Percentiles rank a stretch among this genome's conserved stretches.
Evolutionary conservation across 2,329 filamentous ascomycete genomes (phyloP).

Genomic region (Trichophyton verrucosum): DNA sequence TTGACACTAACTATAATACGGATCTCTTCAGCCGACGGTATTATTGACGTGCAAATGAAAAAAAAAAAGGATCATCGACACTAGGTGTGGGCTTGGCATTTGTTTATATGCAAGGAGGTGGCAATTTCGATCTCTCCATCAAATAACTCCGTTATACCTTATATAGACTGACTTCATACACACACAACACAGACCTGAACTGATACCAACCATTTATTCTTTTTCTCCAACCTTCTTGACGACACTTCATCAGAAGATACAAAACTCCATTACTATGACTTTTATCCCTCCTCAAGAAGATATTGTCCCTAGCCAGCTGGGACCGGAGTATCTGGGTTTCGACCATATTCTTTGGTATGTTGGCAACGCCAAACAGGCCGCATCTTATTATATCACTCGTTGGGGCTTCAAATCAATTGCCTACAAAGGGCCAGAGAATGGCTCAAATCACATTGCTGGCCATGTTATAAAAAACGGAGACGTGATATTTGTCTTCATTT

Average conservation of each 20-base stretch:
- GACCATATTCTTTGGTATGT: constrained; percentile 90
- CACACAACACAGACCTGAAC: too few relatives aligned
- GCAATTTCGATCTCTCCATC: not conserved
- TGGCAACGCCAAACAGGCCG: constrained; percentile 84
- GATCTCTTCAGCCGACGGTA: not conserved
- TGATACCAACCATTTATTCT: not conserved
- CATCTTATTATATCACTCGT: constrained; percentile 68
- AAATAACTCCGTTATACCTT: not conserved
- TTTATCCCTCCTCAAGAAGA: constrained; percentile 4
- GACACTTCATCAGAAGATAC: not conserved
- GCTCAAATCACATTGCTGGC: constrained; percentile 62
- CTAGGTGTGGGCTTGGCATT: not conserved
- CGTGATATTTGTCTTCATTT: constrained; percentile 73
- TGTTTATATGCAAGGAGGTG: not conserved
- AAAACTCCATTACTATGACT: not conserved
- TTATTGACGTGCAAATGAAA: not conserved
- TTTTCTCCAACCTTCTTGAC: not conserved
- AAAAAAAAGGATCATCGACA: not conserved
- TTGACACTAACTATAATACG: not conserved
- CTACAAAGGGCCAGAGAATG: constrained; percentile 76
- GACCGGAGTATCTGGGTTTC: constrained; percentile 44
- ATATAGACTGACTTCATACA: too few relatives aligned
- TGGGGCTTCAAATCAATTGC: constrained; percentile 71
- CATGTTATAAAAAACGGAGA: constrained; percentile 67
- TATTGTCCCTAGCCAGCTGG: constrained; percentile 16